Evolutionary conservation across 371 early-diverging fungal species (phyloP).

Genomic region (Lichtheimia ramosa): DNA sequence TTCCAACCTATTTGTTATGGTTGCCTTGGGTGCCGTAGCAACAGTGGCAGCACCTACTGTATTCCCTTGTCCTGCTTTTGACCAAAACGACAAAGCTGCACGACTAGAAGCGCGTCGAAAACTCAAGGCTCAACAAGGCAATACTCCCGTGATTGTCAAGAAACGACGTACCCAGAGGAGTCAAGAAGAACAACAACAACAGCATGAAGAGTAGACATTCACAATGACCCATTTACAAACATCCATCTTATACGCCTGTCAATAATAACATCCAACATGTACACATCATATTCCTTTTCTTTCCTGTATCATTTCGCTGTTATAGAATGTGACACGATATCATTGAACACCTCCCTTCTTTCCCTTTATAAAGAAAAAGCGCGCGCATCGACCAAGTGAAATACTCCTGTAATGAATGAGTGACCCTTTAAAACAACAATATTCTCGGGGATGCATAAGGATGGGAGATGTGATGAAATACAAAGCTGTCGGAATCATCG

Average conservation of each 20-base stretch:
- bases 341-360: no score
- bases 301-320: no score
- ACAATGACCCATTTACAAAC: not conserved
- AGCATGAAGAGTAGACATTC: not conserved
- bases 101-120: conserved; percentile 43
- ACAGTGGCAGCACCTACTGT: conserved; percentile 46
- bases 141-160: conserved; percentile 33
- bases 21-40: conserved; percentile 45
- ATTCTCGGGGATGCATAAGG: no score
- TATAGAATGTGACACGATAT: no score
- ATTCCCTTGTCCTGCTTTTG: conserved; percentile 53
- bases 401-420: no score
- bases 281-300: no score
- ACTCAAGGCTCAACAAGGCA: conserved; percentile 22
- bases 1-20: conserved; percentile 44
- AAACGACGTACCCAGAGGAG: conserved; percentile 15
- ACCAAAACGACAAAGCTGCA: conserved; percentile 45
- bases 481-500: no score
- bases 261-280: no score
- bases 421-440: no score
- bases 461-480: no score
- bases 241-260: not conserved
- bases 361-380: no score
- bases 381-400: no score
- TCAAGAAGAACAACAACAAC: not conserved